Evolutionary conservation across 139 green algal genomes (phyloP), one percentile per base, ranked within the genome.

Genomic region (Chlorella sorokiniana): DNA sequence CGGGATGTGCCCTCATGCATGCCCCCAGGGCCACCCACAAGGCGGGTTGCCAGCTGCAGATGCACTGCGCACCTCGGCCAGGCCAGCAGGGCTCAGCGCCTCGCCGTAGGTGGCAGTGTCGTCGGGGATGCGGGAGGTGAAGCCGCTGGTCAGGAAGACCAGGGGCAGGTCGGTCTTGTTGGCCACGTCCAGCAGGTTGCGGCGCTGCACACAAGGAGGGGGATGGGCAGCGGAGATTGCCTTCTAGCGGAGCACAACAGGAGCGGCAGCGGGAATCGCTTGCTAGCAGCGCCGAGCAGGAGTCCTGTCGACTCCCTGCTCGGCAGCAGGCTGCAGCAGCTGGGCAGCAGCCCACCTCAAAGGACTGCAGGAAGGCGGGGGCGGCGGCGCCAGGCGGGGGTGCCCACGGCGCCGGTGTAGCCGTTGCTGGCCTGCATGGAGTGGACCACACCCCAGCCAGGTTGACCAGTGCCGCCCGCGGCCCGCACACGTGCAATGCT

Each of bases 341-440:
- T n/a, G n/a, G n/a, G n/a, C n/a, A n/a, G n/a, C 61, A n/a, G 52
- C 61, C 76, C 41, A 31, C 40, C 78, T 84, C 79, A 38, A 84
- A 84, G 35, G 54, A 80, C 76, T 86, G 82, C 38, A 86, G 76
- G 54, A 79, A 83, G 25, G 48, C 67, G 5, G 75, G 75, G 51
- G n/a, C 71, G 61, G 10, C 41, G 16, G 29, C 44, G 23, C 82
- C 82, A 86, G 14, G n/a, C 38, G 3, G 31, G 4, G 37, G 20
- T 81, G 69, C 68, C 54, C 63, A 83, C 11, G 31, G 67, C 48
- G 59, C 79, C 79, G 38, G 38, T 48, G 70, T 89, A 89, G 27
- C 85, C 85, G 0, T 56, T 33, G 18, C 45, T 16, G 67, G 63
- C 37, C 37, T 87, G 71, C 1, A 22, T 4, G 70, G 20, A 31